These are phyloP conservation scores for Aspergillus udagawae DNA, from an alignment of 2,329 filamentous ascomycete species.

Conservation along the genomic window DNA sequence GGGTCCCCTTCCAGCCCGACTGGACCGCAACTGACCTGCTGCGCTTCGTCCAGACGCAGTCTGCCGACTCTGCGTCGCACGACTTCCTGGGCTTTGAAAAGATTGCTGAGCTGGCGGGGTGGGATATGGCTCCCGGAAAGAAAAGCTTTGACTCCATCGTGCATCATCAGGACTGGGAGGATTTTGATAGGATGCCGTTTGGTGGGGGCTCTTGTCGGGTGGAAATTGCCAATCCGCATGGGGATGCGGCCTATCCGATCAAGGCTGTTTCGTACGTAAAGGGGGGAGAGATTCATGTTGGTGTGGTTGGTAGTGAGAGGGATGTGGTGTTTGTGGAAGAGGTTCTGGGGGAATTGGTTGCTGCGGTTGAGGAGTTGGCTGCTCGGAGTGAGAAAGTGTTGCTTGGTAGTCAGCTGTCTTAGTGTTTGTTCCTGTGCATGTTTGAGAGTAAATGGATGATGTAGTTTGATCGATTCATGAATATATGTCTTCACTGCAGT, in stretches of 20 bases:
- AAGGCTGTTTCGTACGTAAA: constrained; percentile 43
- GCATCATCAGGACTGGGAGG: constrained; percentile 56
- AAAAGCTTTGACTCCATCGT: constrained; percentile 55
- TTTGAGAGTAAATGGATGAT: too few species aligned
- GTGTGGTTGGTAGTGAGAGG: constrained; percentile 53
- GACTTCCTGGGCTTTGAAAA: constrained; percentile 51
- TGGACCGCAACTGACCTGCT: constrained; percentile 51
- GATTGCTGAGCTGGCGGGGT: constrained; percentile 45
- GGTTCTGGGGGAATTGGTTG: constrained; percentile 50
- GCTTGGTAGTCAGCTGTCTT: background rate
- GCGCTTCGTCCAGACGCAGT: constrained; percentile 49
- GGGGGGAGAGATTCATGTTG: constrained; percentile 57
- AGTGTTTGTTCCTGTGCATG: too few species aligned
- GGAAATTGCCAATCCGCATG: constrained; percentile 58
- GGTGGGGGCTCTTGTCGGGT: constrained; percentile 39
- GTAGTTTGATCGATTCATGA: too few species aligned
- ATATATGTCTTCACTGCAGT: too few species aligned
- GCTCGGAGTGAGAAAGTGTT: background rate
- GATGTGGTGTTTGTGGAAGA: constrained; percentile 48
- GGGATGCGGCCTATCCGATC: constrained; percentile 39
- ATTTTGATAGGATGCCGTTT: constrained; percentile 52
- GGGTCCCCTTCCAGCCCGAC: constrained; percentile 48
- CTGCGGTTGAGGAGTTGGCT: constrained; percentile 38
- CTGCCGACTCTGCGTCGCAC: constrained; percentile 49
- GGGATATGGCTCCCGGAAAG: constrained; percentile 31